These are phyloP conservation scores for Ceratocystis variospora DNA, from an alignment of 2,329 filamentous ascomycete genomes.

Conservation along the genomic window DNA sequence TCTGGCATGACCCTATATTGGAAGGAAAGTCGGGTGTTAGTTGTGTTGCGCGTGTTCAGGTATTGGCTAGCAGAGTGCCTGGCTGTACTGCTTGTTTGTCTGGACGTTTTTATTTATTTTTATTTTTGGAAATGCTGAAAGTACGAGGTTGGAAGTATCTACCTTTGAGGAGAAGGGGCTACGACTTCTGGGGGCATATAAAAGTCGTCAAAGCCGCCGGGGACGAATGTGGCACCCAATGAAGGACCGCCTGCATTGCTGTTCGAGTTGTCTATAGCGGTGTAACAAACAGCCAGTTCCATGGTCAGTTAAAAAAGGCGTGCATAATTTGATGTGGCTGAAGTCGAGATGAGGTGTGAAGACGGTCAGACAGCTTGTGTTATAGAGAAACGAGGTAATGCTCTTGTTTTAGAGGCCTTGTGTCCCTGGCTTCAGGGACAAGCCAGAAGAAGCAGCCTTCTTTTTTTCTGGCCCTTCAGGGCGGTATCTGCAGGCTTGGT, in stretches of 20 bases:
- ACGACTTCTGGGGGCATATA: slow-evolving; percentile 45
- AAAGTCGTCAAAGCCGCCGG: slow-evolving; percentile 45
- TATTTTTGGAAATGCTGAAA: not conserved
- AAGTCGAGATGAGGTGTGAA: no score
- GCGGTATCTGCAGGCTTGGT: not conserved
- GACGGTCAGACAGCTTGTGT: not conserved
- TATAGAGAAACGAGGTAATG: not conserved
- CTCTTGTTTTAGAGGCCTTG: not conserved
- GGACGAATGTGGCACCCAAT: slow-evolving; percentile 44
- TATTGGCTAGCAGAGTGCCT: not conserved
- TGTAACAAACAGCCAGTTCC: slow-evolving; percentile 2
- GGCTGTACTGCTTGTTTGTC: not conserved
- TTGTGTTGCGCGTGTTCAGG: not conserved
- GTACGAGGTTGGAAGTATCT: slow-evolving; percentile 23
- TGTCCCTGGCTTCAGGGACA: slow-evolving; percentile 11
- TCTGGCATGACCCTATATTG: slow-evolving; percentile 70
- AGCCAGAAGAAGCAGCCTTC: not conserved
- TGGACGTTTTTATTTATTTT: not conserved
- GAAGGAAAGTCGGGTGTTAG: slow-evolving; percentile 15
- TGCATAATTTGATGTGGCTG: no score
- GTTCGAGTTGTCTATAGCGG: slow-evolving; percentile 11
- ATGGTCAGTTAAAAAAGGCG: slow-evolving; percentile 9
- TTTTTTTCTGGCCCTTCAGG: not conserved
- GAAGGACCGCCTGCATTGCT: slow-evolving; percentile 17
- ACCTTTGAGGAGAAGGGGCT: slow-evolving; percentile 45